Conservation (phyloP, 495 filamentous ascomycete species). For the Antarctomyces pellizariae region DNA sequence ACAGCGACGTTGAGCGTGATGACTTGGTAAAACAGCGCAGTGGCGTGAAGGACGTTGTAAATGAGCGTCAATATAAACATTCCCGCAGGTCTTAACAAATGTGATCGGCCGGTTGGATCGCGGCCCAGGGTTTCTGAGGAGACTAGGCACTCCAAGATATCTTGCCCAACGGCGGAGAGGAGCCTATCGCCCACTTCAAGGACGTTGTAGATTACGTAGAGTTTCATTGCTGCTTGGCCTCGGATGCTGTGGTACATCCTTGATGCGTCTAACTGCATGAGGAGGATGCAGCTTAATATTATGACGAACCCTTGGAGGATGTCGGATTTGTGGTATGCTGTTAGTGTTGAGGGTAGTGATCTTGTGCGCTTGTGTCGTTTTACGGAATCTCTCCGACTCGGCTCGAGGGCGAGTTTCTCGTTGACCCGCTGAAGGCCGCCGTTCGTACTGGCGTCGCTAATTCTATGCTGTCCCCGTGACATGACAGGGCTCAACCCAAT, state of each 20-base stretch:
- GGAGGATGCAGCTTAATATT: constrained; percentile 53
- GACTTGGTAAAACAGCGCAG: constrained; percentile 83
- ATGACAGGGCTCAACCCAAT: constrained; percentile 4
- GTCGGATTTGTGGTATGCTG: constrained; percentile 83
- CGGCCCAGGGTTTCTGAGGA: constrained; percentile 78
- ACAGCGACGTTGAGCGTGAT: constrained; percentile 95
- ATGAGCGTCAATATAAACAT: constrained; percentile 71
- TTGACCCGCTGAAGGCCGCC: constrained; percentile 4
- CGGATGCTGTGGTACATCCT: constrained; percentile 97
- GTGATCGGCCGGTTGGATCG: constrained; percentile 69
- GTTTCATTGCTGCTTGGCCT: constrained; percentile 87
- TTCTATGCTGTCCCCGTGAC: constrained; percentile 8
- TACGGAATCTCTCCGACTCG: constrained; percentile 12
- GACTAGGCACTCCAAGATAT: constrained; percentile 89
- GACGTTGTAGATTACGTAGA: constrained; percentile 96
- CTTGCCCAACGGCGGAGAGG: constrained; percentile 76
- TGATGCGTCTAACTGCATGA: constrained; percentile 89
- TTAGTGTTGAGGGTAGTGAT: constrained; percentile 61
- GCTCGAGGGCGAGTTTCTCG: constrained; percentile 6
- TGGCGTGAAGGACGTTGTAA: constrained; percentile 74
- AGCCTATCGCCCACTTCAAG: constrained; percentile 78
- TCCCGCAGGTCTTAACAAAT: constrained; percentile 72
- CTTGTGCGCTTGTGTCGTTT: constrained; percentile 51
- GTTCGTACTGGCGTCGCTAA: constrained; percentile 4
- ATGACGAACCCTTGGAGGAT: constrained; percentile 75